These are phyloP conservation scores for Oenanthe sinensis DNA, from an alignment of 129 eudicot genomes.

Conservation along the genomic window DNA sequence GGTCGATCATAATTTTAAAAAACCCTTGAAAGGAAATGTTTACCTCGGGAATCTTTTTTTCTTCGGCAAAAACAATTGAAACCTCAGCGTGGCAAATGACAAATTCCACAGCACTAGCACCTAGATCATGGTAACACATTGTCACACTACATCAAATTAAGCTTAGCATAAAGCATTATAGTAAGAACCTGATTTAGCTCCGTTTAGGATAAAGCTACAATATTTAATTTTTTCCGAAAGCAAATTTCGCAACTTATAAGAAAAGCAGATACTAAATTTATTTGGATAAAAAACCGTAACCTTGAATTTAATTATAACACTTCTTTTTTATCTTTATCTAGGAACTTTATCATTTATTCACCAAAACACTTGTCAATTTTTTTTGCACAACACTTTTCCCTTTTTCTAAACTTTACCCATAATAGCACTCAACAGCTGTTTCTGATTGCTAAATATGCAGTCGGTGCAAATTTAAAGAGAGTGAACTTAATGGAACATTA, in stretches of 20 bases:
- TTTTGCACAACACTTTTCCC: not conserved
- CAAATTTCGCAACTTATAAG: not conserved
- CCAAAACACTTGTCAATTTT: no score
- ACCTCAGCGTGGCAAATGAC: conserved; percentile 85
- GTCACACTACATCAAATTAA: not conserved
- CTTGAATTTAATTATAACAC: no score
- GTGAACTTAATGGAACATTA: not conserved
- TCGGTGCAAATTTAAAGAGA: not conserved
- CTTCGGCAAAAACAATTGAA: conserved; percentile 72
- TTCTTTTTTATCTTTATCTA: no score
- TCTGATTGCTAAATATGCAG: not conserved
- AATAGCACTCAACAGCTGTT: not conserved
- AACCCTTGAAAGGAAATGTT: not conserved
- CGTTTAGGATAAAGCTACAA: not conserved
- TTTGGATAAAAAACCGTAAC: not conserved
- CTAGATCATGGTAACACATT: conserved; percentile 27
- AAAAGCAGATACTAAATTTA: not conserved
- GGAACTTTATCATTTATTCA: no score
- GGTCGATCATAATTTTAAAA: not conserved
- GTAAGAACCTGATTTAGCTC: not conserved
- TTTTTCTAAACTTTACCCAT: not conserved
- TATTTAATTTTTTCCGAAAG: not conserved
- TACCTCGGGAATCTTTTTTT: conserved; percentile 80
- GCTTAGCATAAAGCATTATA: not conserved
- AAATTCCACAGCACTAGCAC: conserved; percentile 91